Evolutionary conservation across 2,329 filamentous ascomycete genomes (phyloP), one percentile per base, ranked within the genome.

Genomic region (Leptosphaerulina australis): DNA sequence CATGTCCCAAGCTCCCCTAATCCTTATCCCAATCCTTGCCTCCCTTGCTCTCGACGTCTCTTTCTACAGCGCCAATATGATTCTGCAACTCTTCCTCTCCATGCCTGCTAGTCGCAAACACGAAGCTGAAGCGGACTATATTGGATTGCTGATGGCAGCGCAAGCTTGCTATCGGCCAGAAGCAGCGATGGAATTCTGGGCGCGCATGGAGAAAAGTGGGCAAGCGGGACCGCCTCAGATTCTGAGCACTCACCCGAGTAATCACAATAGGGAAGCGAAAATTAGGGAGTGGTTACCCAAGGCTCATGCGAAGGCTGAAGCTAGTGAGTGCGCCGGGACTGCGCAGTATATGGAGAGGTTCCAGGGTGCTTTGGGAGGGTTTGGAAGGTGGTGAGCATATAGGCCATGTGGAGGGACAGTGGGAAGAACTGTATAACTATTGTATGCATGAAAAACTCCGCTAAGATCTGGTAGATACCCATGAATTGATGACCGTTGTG

Each of bases 101-200:
- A 76, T 82, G 53, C 89, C 88, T 1, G 88, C 88, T 69, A 84
- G 83, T 36, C 78, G 89, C 38, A 81, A 80, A 65, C 88, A 91
- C 74, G 89, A 87, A 77, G 83, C 79, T 38, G 88, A 93, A 74
- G 89, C 89, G 0, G 89, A 93, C 65, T 90, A 88, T 62, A 90
- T 92, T 37, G 89, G 89, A 0, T 72, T 92, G 25, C 84, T 92
- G 81, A 88, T 92, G 81, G 92, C 92, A 87, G 84, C 88, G 0
- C 83, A 90, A 73, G 87, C 86, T 20, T 92, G 89, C 74, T 92
- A 88, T 67, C 80, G 90, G 54, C 89, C 89, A 1, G 73, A 79
- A 10, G 83, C 84, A 53, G 88, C 88, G 0, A 76, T 87, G 33
- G 77, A 76, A 0, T 83, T 92, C 51, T 83, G 80, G 80, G 62